Conservation (phyloP, 768 basidiomycete species). For the Agrocybe chaxingu region DNA sequence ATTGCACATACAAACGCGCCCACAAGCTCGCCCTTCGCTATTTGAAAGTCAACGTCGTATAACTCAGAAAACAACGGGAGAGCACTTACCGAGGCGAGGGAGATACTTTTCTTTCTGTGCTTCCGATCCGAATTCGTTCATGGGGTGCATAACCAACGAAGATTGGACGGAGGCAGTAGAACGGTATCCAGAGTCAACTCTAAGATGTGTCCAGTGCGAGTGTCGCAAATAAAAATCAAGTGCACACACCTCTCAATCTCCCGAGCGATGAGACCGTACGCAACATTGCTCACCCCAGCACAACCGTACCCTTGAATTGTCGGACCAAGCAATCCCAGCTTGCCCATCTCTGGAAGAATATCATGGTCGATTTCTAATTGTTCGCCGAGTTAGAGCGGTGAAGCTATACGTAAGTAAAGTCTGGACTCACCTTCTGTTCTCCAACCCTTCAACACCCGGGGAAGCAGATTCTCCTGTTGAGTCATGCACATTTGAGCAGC, state of each 20-base stretch:
- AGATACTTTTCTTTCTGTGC: conserved; percentile 91
- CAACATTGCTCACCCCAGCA: conserved; percentile 86
- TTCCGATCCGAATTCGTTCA: conserved; percentile 84
- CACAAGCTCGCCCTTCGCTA: conserved; percentile 81
- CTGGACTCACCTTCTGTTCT: conserved; percentile 70
- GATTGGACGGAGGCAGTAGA: conserved; percentile 95
- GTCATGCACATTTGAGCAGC: background rate
- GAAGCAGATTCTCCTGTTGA: conserved; percentile 70
- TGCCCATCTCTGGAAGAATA: conserved; percentile 89
- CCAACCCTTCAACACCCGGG: conserved; percentile 88
- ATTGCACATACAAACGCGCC: conserved; percentile 84
- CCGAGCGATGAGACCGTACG: conserved; percentile 90
- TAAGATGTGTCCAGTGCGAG: conserved; percentile 23
- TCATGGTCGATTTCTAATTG: conserved; percentile 67
- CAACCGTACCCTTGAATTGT: conserved; percentile 94
- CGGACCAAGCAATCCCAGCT: conserved; percentile 84
- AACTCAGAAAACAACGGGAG: background rate
- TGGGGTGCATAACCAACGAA: conserved; percentile 95
- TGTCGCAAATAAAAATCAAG: background rate
- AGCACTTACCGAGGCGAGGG: conserved; percentile 64
- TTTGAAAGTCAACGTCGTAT: background rate
- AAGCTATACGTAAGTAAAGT: background rate
- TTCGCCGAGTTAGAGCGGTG: background rate
- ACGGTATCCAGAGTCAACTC: conserved; percentile 95
- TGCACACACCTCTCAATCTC: conserved; percentile 80